Base-by-base conservation (phyloP, 2,329 filamentous ascomycete genomes). In the Xylariomycetidae sp. region DNA sequence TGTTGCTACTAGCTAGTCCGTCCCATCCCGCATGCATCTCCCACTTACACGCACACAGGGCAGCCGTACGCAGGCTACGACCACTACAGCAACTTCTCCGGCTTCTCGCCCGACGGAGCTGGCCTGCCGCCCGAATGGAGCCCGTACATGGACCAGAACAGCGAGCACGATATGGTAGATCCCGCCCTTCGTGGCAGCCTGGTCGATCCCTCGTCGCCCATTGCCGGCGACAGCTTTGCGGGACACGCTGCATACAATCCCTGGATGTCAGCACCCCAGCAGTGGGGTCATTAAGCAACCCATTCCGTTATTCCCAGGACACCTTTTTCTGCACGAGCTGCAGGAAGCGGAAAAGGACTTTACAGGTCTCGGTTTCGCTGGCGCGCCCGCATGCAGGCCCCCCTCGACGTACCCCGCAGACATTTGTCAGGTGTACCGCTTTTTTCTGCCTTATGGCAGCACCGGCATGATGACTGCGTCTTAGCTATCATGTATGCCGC, bases 141-240 rank as follows among this genome's bases (percentile, higher is more conserved):
- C 19, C 31, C 48, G 10, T 54, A 51, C 32, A 47, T 40, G 31
- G 47, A 48, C 29, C 40, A 44, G 19, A 42, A 32, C 29, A 14
- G 34, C 23, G 50, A 52, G 29, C 48, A 53, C 19, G 48, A 51
- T 18, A 46, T 54, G 39, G 50, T 54, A 40, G 52, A 54, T 30
- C 52, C 52, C 19, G 48, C 46, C 4, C 31, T 54, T 27, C 39
- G 50, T 37, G 42, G 43, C 25, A 47, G 48, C 18, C 47, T 52
- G 35, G 39, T 39, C 15, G 48, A 50, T 15, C 39, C 48, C 19
- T 46, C 46, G 10, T 50, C 52, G 14, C 48, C 48, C 23, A 30
- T 48, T 31, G 32, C 42, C 13, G 42, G 40, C 30, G 50, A 44
- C 26, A n/a, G n/a, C n/a, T 50, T 52, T 20, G 36, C 47, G 22